phyloP scores from a whole-genome alignment of 1,284 basidiomycete species.

The Mycosarcoma maydis region DNA sequence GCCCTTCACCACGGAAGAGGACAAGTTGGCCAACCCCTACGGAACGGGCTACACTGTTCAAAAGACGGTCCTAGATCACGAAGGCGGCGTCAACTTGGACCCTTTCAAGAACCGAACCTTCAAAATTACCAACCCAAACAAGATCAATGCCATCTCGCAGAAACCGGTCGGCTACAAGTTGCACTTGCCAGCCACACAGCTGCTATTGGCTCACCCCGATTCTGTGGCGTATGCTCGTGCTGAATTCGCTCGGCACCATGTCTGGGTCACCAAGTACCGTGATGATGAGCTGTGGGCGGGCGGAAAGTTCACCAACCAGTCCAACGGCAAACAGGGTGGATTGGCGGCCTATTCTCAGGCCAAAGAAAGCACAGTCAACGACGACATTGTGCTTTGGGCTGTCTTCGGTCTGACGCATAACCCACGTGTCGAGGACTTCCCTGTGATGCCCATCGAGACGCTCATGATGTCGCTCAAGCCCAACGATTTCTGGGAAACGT shows the following conservation, averaged over 20 bases:
- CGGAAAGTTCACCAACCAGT: constrained; percentile 86
- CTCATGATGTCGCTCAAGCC: constrained; percentile 83
- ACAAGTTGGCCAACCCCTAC: constrained; percentile 67
- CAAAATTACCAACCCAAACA: constrained; percentile 68
- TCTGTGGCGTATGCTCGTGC: constrained; percentile 82
- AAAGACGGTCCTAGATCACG: constrained; percentile 63
- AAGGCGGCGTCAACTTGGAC: constrained; percentile 28
- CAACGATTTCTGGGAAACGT: constrained; percentile 80
- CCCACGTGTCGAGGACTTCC: constrained; percentile 85
- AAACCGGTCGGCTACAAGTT: constrained; percentile 78
- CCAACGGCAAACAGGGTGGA: constrained; percentile 71
- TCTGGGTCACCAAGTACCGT: constrained; percentile 77
- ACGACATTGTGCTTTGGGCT: constrained; percentile 77
- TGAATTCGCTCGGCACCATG: constrained; percentile 77
- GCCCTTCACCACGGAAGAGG: constrained; percentile 65
- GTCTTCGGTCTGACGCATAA: constrained; percentile 84
- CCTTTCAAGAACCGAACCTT: constrained; percentile 51
- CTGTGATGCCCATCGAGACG: constrained; percentile 84
- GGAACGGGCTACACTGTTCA: constrained; percentile 65
- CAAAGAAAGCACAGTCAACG: constrained; percentile 60
- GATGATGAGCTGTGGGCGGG: constrained; percentile 83
- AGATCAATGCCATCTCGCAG: constrained; percentile 69
- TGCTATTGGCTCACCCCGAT: constrained; percentile 76
- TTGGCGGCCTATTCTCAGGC: constrained; percentile 77
- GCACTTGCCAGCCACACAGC: constrained; percentile 74